phyloP scores from a whole-genome alignment of 345 rosid species.

The Linum trigynum region DNA sequence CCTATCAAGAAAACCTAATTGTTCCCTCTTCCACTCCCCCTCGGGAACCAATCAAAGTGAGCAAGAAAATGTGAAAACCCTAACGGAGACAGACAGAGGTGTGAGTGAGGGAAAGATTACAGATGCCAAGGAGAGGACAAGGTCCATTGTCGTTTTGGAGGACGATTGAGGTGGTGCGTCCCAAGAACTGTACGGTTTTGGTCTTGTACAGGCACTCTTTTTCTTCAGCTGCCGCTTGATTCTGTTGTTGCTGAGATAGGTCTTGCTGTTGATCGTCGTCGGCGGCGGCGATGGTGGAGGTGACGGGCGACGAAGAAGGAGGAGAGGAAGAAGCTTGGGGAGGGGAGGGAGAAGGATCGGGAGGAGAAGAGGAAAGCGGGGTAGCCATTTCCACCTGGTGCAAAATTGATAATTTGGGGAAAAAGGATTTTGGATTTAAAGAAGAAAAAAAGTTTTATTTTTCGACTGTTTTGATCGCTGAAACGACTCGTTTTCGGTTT shows the following conservation, averaged over 20 bases:
- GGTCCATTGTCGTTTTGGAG: conserved; percentile 99
- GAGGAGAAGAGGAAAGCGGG: background rate
- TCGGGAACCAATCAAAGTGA: conserved; percentile 16
- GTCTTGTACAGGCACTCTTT: conserved; percentile 56
- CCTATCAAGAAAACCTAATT: background rate
- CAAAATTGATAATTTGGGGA: background rate
- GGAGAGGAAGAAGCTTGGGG: background rate
- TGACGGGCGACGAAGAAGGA: background rate
- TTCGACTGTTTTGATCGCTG: too few species aligned
- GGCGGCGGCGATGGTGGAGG: background rate
- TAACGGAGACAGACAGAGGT: conserved; percentile 1
- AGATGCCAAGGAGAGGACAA: conserved; percentile 94
- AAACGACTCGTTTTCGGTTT: too few species aligned
- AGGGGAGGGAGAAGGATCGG: background rate
- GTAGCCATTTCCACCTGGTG: background rate
- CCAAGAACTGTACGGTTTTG: conserved; percentile 73
- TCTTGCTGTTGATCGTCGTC: background rate
- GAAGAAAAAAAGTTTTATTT: too few species aligned
- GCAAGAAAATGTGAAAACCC: background rate
- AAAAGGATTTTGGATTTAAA: too few species aligned
- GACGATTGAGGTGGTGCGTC: conserved; percentile 74
- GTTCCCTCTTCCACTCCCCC: background rate
- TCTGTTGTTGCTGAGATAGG: background rate
- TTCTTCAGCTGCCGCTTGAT: conserved; percentile 1
- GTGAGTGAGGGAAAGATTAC: conserved; percentile 25